These are phyloP conservation scores for Naganishia sp. DNA, from an alignment of 1,284 basidiomycete genomes.

Conservation along the genomic window DNA sequence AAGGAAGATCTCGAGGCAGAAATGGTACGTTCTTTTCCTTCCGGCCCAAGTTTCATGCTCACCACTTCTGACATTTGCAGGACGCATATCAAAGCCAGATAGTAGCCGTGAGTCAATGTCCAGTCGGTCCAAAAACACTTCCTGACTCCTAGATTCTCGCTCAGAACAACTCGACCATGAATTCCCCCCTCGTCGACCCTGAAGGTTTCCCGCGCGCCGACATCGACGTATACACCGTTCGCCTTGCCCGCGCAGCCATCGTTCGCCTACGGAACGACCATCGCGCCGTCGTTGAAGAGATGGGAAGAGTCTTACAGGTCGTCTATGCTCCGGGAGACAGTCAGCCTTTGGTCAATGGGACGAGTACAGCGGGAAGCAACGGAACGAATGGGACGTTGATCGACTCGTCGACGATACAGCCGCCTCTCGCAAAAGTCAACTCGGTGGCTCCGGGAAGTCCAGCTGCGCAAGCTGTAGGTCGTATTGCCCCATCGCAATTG, in stretches of 20 bases:
- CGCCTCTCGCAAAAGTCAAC: conserved; percentile 74
- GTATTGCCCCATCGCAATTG: too few species aligned
- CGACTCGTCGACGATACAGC: not conserved
- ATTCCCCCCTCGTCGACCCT: conserved; percentile 70
- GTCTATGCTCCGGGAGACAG: conserved; percentile 48
- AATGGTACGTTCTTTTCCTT: conserved; percentile 40
- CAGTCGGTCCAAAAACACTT: too few species aligned
- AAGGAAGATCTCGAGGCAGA: conserved; percentile 52
- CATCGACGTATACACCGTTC: conserved; percentile 75
- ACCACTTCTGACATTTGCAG: not conserved
- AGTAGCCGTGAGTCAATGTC: conserved; percentile 42
- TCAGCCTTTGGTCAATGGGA: not conserved
- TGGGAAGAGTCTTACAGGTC: conserved; percentile 66
- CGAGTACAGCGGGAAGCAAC: conserved; percentile 1
- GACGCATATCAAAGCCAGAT: conserved; percentile 40
- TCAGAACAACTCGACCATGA: conserved; percentile 44
- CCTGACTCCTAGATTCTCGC: too few species aligned
- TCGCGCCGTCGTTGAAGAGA: conserved; percentile 63
- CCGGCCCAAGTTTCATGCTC: not conserved
- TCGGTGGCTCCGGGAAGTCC: conserved; percentile 74
- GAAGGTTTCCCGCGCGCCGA: conserved; percentile 80
- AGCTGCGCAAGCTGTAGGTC: conserved; percentile 70
- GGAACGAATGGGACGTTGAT: not conserved
- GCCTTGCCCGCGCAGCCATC: conserved; percentile 60
- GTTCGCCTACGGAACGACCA: conserved; percentile 70